Evolutionary conservation across 208 protist species (phyloP), one percentile per base, ranked within the genome.

Genomic region (Acanthamoeba lenticulata): DNA sequence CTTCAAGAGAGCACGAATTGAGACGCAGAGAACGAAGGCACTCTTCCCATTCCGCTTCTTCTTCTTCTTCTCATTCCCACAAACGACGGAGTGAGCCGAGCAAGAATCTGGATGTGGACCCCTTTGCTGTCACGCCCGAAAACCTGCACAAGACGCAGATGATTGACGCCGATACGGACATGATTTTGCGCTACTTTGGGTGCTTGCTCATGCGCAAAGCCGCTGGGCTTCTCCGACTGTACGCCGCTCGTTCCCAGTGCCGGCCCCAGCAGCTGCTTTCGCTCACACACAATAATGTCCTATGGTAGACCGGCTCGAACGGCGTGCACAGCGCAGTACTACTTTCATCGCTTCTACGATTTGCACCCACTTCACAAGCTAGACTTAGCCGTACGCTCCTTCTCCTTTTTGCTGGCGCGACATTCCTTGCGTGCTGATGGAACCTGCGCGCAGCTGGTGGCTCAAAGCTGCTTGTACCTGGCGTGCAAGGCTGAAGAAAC

Each of bases 401-500:
- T 42, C 40, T 38, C 13, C 74, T 17, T 55, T 29, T n/a, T 15
- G 9, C 52, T 32, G 17, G 0, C n/a, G 4, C 27, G 4, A 17
- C 34, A 7, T 60, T 34, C 6, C 19, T 40, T 4, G 3, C n/a
- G 21, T 49, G 45, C 45, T 55, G 24, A 38, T 36, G 0, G 9
- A 9, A 74, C 0, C 40, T 1, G 1, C 1, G 15, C 9, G 7
- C 67, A 93, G 90, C 57, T 93, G 62, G 38, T 93, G 90, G 90
- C 90, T 24, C 90, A 93, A 38, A 83, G 67, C 60, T 93, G 90
- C 62, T 9, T 93, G 57, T 93, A 93, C 27, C 44, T 93, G 65
- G 90, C 90, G 17, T 93, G 90, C 49, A 93, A 93, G n/a, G 90
- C 90, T 13, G 90, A 93, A 36, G 90, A 93, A 36, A 67, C 90